Evolutionary conservation across 2,329 filamentous ascomycete species (phyloP).

Genomic region (Cladosporium sp.): DNA sequence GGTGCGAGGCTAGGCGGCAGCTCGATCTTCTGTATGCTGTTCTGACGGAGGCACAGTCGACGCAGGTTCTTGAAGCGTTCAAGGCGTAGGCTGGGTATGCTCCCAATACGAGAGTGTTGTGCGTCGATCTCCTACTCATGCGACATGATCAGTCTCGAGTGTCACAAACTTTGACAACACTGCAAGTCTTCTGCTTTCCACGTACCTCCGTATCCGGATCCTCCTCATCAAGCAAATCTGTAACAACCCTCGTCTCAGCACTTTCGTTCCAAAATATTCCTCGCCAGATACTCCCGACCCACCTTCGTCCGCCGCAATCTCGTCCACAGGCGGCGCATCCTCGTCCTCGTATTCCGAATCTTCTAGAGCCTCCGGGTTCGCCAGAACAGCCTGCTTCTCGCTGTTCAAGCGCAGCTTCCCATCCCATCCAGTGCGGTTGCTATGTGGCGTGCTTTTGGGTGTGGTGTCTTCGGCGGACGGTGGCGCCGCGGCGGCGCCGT

Average conservation of each 20-base stretch:
- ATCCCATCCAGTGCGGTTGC: conserved; percentile 59
- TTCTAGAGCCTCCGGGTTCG: conserved; percentile 74
- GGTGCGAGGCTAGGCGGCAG: conserved; percentile 60
- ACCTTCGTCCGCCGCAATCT: conserved; percentile 80
- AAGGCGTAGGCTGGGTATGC: conserved; percentile 70
- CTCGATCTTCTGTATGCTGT: conserved; percentile 74
- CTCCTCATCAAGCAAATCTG: conserved; percentile 55
- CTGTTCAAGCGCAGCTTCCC: conserved; percentile 68
- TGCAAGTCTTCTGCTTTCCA: conserved; percentile 15
- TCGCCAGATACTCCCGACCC: conserved; percentile 14
- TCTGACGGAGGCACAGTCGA: conserved; percentile 86
- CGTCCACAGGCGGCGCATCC: conserved; percentile 60
- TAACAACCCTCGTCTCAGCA: conserved; percentile 1
- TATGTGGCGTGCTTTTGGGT: conserved; percentile 15
- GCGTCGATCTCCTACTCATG: conserved; percentile 65
- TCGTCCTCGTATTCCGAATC: conserved; percentile 81
- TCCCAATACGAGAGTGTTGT: conserved; percentile 77
- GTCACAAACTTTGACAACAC: background rate
- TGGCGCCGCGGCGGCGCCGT: conserved; percentile 1
- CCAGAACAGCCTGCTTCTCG: conserved; percentile 55
- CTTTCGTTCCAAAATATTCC: conserved; percentile 33
- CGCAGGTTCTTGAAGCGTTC: conserved; percentile 67
- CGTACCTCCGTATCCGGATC: conserved; percentile 44
- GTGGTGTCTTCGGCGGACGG: background rate
- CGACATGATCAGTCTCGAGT: conserved; percentile 29